phyloP scores from a whole-genome alignment of 371 early-diverging fungal species.

The Syncephalastrum racemosum region DNA sequence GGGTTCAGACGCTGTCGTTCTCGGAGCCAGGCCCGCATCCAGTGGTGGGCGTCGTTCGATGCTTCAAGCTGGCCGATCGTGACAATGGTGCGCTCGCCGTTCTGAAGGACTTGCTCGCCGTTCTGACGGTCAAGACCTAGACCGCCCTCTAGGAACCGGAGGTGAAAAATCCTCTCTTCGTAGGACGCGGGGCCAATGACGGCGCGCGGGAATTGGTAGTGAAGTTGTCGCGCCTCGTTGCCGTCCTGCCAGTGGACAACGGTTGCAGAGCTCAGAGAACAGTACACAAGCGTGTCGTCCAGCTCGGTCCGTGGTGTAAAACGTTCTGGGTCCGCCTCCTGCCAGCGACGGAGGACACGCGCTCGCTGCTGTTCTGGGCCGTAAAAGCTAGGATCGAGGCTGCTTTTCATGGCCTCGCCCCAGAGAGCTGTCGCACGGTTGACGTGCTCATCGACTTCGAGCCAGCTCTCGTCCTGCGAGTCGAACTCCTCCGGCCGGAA shows the following conservation, averaged over 20 bases:
- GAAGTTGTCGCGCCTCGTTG: not conserved
- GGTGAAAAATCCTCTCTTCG: not conserved
- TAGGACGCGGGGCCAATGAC: not conserved
- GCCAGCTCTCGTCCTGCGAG: not conserved
- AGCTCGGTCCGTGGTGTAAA: not conserved
- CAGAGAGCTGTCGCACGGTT: not conserved
- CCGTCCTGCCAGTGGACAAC: not conserved
- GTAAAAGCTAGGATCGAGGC: not conserved
- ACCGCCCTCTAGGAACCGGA: constrained; percentile 1
- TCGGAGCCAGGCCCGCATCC: too few relatives aligned
- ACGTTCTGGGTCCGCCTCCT: too few relatives aligned
- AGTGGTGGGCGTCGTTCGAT: not conserved
- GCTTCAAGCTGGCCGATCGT: not conserved
- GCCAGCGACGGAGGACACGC: not conserved
- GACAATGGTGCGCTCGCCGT: not conserved
- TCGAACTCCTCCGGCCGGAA: not conserved
- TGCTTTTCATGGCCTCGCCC: not conserved
- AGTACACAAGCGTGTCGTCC: too few relatives aligned
- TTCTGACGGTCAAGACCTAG: not conserved
- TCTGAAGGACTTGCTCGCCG: not conserved
- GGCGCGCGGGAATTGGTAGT: not conserved
- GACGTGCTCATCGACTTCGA: not conserved
- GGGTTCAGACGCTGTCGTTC: too few relatives aligned
- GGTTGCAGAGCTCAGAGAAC: not conserved
- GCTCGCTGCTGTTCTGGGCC: not conserved